These are phyloP conservation scores for Scedosporium apiospermum DNA, from an alignment of 2,329 filamentous ascomycete genomes.

Conservation along the genomic window DNA sequence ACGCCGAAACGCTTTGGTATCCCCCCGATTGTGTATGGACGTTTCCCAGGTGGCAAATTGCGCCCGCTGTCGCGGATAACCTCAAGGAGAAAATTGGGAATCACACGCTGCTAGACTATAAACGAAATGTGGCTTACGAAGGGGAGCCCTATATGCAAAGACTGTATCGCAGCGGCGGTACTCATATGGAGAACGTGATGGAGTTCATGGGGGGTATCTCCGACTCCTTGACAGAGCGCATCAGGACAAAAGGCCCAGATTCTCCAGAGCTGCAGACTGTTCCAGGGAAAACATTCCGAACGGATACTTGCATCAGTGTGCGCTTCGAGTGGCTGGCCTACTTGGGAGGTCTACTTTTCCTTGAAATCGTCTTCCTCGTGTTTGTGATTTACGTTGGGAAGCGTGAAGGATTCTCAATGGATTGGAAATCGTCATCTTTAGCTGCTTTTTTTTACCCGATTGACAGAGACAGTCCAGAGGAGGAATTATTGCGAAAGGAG, in stretches of 20 bases:
- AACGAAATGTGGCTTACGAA: not conserved
- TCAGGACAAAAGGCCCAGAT: not conserved
- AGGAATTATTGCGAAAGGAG: not conserved
- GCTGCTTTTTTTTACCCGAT: not conserved
- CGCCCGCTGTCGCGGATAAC: not conserved
- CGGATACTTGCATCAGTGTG: not conserved
- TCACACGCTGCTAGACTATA: not conserved
- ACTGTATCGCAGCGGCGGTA: not conserved
- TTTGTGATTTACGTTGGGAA: not conserved
- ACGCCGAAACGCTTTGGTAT: not conserved
- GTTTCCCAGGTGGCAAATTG: not conserved
- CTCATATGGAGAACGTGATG: not conserved
- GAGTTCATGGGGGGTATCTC: not conserved
- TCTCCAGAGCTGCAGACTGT: not conserved
- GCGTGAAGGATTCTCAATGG: not conserved
- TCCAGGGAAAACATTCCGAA: not conserved
- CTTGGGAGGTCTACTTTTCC: not conserved
- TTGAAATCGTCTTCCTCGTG: not conserved
- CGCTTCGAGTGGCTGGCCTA: not conserved
- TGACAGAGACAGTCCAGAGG: not conserved
- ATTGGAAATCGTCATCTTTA: not conserved
- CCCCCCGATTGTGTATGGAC: not conserved
- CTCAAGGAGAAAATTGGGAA: not conserved
- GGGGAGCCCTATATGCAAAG: not conserved
- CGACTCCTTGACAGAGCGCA: not conserved